A percentile compares a stretch with the other conserved stretches of the same genome.
Evolutionary conservation across 2,329 filamentous ascomycete genomes (phyloP).

Genomic region (Microdochium nivale): DNA sequence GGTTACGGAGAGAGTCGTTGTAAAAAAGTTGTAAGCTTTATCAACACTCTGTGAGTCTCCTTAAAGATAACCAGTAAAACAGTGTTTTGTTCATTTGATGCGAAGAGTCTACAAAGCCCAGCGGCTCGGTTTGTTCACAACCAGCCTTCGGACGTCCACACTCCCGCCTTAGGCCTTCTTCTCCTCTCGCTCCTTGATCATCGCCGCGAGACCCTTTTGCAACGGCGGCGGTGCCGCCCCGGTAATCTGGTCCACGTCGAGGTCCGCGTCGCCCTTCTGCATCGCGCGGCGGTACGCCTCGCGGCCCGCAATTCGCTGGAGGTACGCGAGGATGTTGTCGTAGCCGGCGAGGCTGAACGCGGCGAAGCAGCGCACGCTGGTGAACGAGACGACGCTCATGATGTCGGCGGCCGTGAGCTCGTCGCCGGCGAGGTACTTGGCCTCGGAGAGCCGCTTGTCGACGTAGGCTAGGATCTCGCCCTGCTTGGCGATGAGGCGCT

Average conservation of each 20-base stretch:
- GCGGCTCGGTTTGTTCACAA: too few relatives aligned
- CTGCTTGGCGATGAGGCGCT: constrained; percentile 23
- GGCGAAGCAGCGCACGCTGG: constrained; percentile 48
- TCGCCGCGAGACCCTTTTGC: constrained; percentile 6
- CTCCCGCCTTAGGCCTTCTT: background rate
- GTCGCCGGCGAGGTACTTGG: constrained; percentile 48
- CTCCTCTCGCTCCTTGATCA: constrained; percentile 1
- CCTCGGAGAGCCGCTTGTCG: constrained; percentile 37
- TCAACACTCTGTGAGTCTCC: too few relatives aligned
- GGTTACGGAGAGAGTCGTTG: too few relatives aligned
- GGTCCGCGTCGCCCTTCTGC: constrained; percentile 37
- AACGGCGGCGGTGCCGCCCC: constrained; percentile 9
- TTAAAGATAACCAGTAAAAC: too few relatives aligned
- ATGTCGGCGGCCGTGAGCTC: constrained; percentile 59
- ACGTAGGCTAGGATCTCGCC: constrained; percentile 30
- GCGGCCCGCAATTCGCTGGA: constrained; percentile 32
- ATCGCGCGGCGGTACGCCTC: constrained; percentile 38
- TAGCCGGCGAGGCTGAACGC: constrained; percentile 31
- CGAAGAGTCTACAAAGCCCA: too few relatives aligned
- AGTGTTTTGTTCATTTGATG: too few relatives aligned
- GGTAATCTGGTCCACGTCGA: constrained; percentile 22
- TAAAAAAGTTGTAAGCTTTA: too few relatives aligned
- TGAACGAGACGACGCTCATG: constrained; percentile 52
- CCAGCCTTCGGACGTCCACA: too few relatives aligned
- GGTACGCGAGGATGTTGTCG: constrained; percentile 33